These are phyloP conservation scores for Eucalyptus caleyi DNA, from an alignment of 345 rosid genomes.

Conservation along the genomic window DNA sequence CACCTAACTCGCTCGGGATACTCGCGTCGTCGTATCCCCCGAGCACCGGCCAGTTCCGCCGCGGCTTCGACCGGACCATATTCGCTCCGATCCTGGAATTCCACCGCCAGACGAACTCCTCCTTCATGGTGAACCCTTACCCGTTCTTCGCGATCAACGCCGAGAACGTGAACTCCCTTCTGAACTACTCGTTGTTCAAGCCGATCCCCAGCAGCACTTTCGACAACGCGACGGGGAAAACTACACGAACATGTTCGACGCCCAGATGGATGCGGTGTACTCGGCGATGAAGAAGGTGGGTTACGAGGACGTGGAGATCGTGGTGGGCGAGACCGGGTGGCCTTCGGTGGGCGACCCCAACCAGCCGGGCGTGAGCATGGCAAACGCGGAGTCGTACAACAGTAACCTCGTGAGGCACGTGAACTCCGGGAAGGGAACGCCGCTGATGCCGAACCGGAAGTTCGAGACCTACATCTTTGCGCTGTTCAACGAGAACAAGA, in stretches of 20 bases:
- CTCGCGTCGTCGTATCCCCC: conserved; percentile 67
- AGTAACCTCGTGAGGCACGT: conserved; percentile 74
- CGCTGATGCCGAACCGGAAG: conserved; percentile 77
- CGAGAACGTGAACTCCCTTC: conserved; percentile 44
- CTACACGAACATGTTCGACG: conserved; percentile 98
- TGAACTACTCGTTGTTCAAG: conserved; percentile 58
- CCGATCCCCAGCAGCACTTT: conserved; percentile 44
- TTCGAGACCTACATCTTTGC: conserved; percentile 81
- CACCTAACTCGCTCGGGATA: conserved; percentile 65
- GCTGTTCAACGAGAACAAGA: conserved; percentile 69
- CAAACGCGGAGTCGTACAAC: conserved; percentile 74
- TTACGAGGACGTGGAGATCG: conserved; percentile 59
- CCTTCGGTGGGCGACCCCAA: conserved; percentile 57
- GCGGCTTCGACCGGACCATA: conserved; percentile 42
- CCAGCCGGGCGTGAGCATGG: conserved; percentile 49
- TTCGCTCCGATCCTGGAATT: conserved; percentile 62
- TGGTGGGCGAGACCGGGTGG: conserved; percentile 99
- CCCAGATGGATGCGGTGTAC: conserved; percentile 83
- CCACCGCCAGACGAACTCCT: conserved; percentile 52
- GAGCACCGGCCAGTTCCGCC: conserved; percentile 47
- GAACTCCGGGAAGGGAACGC: conserved; percentile 61
- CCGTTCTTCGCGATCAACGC: conserved; percentile 59
- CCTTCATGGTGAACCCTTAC: conserved; percentile 87
- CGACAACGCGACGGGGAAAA: conserved; percentile 44
- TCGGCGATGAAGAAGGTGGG: conserved; percentile 63